Percentiles rank a stretch among this genome's conserved stretches.
Conservation (phyloP, 1,284 basidiomycete genomes). For the Malassezia nana region DNA sequence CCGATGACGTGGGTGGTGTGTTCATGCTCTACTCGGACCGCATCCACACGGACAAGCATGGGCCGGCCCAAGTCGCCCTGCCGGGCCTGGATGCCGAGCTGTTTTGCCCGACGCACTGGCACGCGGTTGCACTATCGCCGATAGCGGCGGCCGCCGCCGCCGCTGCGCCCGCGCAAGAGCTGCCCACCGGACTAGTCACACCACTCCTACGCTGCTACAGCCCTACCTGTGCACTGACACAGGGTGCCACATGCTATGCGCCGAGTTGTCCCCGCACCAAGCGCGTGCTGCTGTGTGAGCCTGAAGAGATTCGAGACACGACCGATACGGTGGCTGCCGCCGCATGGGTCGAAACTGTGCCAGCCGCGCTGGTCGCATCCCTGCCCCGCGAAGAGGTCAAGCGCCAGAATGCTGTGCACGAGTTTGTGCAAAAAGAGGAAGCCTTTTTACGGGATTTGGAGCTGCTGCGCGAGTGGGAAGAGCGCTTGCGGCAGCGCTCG, state of each 20-base stretch:
- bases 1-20: constrained; percentile 85
- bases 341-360: constrained; percentile 67
- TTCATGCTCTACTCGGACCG: constrained; percentile 86
- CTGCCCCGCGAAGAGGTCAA: constrained; percentile 68
- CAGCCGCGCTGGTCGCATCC: constrained; percentile 58
- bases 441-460: constrained; percentile 82
- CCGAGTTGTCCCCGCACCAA: constrained; percentile 23
- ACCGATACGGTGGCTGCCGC: constrained; percentile 1
- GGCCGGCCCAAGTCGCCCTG: background rate
- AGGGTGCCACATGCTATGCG: constrained; percentile 24
- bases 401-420: constrained; percentile 80
- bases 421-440: constrained; percentile 79
- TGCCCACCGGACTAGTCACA: constrained; percentile 92
- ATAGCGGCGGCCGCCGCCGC: constrained; percentile 12
- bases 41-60: constrained; percentile 18
- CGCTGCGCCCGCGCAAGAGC: constrained; percentile 56
- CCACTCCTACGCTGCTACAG: constrained; percentile 95
- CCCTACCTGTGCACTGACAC: constrained; percentile 66
- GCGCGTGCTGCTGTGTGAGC: constrained; percentile 4
- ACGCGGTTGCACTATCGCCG: background rate
- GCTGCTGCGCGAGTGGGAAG: constrained; percentile 57
- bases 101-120: background rate
- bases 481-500: constrained; percentile 19
- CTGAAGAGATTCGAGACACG: background rate
- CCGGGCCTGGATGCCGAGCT: background rate